Conservation (phyloP, 768 basidiomycete genomes). For the Lactarius hengduanensis region DNA sequence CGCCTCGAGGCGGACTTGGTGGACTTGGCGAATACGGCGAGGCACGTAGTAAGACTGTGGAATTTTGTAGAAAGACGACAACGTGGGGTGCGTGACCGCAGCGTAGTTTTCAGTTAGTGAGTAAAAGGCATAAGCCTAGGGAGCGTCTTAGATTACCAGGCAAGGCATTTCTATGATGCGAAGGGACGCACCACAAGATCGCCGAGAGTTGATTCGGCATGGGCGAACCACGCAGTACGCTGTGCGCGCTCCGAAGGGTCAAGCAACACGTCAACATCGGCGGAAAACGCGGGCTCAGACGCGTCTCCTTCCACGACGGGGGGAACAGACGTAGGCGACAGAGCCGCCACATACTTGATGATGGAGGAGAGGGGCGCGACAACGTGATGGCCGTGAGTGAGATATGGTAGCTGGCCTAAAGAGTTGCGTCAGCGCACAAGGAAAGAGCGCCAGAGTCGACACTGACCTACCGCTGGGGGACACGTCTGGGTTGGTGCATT, state of each 20-base stretch:
- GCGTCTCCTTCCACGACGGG: slow-evolving; percentile 31
- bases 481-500: slow-evolving; percentile 65
- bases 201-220: slow-evolving; percentile 64
- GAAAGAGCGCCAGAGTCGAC: not conserved
- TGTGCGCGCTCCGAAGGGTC: slow-evolving; percentile 49
- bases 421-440: not conserved
- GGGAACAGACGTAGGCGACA: slow-evolving; percentile 38
- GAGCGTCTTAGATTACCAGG: slow-evolving; percentile 19
- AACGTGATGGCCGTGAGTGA: slow-evolving; percentile 54
- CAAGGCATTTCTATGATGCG: not conserved
- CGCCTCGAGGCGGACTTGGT: slow-evolving; percentile 57
- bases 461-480: slow-evolving; percentile 67
- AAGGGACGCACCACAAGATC: slow-evolving; percentile 61
- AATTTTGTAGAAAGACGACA: slow-evolving; percentile 57
- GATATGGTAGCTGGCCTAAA: slow-evolving; percentile 69
- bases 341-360: slow-evolving; percentile 58
- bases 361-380: slow-evolving; percentile 60
- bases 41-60: slow-evolving; percentile 79
- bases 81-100: slow-evolving; percentile 50
- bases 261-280: slow-evolving; percentile 51
- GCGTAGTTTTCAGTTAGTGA: slow-evolving; percentile 62
- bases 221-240: slow-evolving; percentile 60
- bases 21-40: slow-evolving; percentile 53
- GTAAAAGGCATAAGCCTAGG: slow-evolving; percentile 63
- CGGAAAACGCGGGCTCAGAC: slow-evolving; percentile 26